Base-by-base conservation (phyloP, 1,284 basidiomycete species). In the Phellinidium pouzarii region DNA sequence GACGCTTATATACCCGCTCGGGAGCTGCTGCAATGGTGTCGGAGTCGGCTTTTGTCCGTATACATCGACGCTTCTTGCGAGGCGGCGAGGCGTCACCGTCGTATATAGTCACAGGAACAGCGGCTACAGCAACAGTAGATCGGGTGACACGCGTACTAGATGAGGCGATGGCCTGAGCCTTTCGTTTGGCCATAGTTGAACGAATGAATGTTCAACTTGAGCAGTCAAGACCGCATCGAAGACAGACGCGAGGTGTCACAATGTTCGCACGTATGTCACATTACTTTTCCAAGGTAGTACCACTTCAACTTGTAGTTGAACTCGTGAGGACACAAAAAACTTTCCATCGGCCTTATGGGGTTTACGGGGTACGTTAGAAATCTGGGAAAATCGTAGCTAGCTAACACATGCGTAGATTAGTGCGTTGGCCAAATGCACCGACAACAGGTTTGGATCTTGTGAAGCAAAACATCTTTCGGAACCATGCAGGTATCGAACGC, bases 351-450 rank as follows among this genome's bases (percentile, higher is more conserved):
- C n/a, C 56, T 53, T 22, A 82, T 84, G 81, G 82, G 82, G 19
- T 80, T 83, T 50, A 84, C 82, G 52, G 81, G 79, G 80, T 82
- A 60, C 40, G 64, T 19, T 37, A 27, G 9, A 41, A 17, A n/a
- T 40, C 20, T 43, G 47, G 47, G 53, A 56, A 54, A 51, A 54
- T 55, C 60, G 14, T 51, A 23, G 4, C 38, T 23, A 31, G 5
- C 11, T 43, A 14, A 7, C 42, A 12, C 23, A 27, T 46, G 19
- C 42, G 8, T 59, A 88, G 86, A 38, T 68, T 89, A 46, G 87
- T 84, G 44, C 77, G 87, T 59, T 90, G 87, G 87, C 76, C 79
- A 19, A 87, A 89, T 66, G 84, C 87, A 12, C 87, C 86, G 6
- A 74, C 81, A 7, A 75, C 77, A 48, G 84, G 84, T 19, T 65